Evolutionary conservation across 192 early-diverging fungal species (phyloP).

Genomic region (Geranomyces michiganensis): DNA sequence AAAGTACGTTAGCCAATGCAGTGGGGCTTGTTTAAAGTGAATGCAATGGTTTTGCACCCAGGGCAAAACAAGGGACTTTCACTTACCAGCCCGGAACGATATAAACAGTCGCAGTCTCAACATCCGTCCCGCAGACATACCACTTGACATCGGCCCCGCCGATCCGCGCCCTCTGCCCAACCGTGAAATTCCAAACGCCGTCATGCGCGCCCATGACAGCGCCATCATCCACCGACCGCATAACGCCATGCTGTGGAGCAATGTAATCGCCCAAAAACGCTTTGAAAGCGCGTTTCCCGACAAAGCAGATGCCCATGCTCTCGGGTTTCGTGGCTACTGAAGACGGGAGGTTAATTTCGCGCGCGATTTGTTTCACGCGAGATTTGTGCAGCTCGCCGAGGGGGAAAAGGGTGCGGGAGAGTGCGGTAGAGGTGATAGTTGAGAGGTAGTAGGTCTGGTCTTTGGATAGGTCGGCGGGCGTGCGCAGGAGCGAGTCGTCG

Average conservation of each 20-base stretch:
- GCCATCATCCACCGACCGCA: conserved; percentile 48
- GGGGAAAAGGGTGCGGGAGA: conserved; percentile 75
- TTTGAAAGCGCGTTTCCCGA: conserved; percentile 81
- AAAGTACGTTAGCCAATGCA: too few relatives aligned
- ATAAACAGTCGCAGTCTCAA: conserved; percentile 62
- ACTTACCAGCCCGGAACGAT: conserved; percentile 71
- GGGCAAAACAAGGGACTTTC: too few relatives aligned
- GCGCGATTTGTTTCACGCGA: conserved; percentile 73
- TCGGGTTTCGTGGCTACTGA: conserved; percentile 73
- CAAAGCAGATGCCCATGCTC: conserved; percentile 97
- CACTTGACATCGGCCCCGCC: conserved; percentile 55
- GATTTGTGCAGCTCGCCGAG: conserved; percentile 74
- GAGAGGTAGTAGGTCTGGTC: conserved; percentile 96
- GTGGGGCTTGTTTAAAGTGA: too few relatives aligned
- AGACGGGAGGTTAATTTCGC: conserved; percentile 48
- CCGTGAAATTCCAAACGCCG: conserved; percentile 74
- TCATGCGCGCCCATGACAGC: conserved; percentile 52
- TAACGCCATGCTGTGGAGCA: conserved; percentile 41
- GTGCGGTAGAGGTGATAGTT: conserved; percentile 51
- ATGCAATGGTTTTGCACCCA: too few relatives aligned
- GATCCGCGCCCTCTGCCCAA: conserved; percentile 79
- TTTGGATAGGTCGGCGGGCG: conserved; percentile 71
- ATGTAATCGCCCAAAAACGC: conserved; percentile 73
- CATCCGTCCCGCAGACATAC: conserved; percentile 77
- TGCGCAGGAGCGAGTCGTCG: neutral